Evolutionary conservation across 768 basidiomycete species (phyloP).

Genomic region (Rhizopogon rudus): DNA sequence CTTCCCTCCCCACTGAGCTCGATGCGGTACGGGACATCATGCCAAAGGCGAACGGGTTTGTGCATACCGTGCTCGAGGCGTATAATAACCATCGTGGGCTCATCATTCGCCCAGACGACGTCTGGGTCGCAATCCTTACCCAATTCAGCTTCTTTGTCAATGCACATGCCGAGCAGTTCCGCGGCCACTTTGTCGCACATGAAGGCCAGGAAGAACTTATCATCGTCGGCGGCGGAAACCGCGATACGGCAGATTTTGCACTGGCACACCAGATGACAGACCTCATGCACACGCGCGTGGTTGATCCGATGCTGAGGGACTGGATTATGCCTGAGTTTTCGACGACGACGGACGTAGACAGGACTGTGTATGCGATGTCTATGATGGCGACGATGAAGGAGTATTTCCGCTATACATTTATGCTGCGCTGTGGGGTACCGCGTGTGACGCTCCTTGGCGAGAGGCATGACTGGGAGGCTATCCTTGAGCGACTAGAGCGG

Average conservation of each 20-base stretch:
- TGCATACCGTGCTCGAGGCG: conserved; percentile 30
- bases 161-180: conserved; percentile 28
- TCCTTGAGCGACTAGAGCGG: conserved; percentile 33
- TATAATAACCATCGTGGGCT: conserved; percentile 34
- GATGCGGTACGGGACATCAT: conserved; percentile 23
- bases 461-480: conserved; percentile 33
- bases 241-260: conserved; percentile 27
- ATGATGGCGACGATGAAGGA: conserved; percentile 39
- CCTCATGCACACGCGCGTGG: conserved; percentile 18
- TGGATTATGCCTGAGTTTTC: conserved; percentile 42
- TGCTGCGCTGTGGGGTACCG: conserved; percentile 36
- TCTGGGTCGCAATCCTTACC: conserved; percentile 34
- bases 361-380: conserved; percentile 30
- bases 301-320: conserved; percentile 23
- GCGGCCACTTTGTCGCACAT: conserved; percentile 24
- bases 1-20: conserved; percentile 16
- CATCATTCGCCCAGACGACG: conserved; percentile 44
- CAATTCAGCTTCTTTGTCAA: conserved; percentile 39
- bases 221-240: conserved; percentile 13
- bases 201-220: conserved; percentile 21
- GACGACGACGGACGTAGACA: conserved; percentile 39
- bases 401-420: conserved; percentile 33
- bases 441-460: conserved; percentile 40
- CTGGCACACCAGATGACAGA: conserved; percentile 17
- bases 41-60: conserved; percentile 29